These are phyloP conservation scores for Ophiocordyceps polyrhachis-furcata DNA, from an alignment of 2,329 filamentous ascomycete genomes.

Conservation along the genomic window DNA sequence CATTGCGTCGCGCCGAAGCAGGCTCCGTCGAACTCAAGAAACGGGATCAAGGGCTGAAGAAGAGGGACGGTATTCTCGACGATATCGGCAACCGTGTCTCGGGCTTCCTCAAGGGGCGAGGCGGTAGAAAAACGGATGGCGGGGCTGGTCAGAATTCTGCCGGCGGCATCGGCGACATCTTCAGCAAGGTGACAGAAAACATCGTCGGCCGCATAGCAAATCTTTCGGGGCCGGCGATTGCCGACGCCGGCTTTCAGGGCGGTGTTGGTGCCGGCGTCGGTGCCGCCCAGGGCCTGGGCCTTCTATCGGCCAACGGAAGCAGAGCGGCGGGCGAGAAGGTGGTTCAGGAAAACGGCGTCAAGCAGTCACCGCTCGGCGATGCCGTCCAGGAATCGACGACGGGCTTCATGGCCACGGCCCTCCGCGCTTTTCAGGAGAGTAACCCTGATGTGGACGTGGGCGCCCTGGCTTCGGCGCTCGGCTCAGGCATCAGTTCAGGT, in stretches of 20 bases:
- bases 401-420: constrained; percentile 10
- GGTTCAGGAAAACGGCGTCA: constrained; percentile 10
- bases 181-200: constrained; percentile 1
- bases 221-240: constrained; percentile 1
- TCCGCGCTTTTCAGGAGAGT: constrained; percentile 8
- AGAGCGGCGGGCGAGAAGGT: constrained; percentile 6
- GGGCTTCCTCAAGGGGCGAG: background rate
- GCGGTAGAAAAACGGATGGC: background rate
- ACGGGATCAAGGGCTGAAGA: background rate
- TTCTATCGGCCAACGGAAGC: constrained; percentile 4
- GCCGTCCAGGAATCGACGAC: constrained; percentile 12
- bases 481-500: constrained; percentile 8
- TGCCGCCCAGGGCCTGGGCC: constrained; percentile 7
- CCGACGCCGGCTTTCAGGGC: constrained; percentile 7
- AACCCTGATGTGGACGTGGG: constrained; percentile 1
- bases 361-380: constrained; percentile 11
- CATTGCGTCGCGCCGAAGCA: background rate
- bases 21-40: background rate
- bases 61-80: background rate
- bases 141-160: background rate
- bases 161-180: background rate
- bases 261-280: constrained; percentile 9
- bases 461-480: constrained; percentile 6
- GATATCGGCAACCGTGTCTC: background rate
- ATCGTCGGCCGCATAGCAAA: constrained; percentile 1